Percentiles rank a stretch among this genome's conserved stretches.
These are phyloP conservation scores for Hippophae rhamnoides DNA, from an alignment of 306 rosid species.

Conservation along the genomic window DNA sequence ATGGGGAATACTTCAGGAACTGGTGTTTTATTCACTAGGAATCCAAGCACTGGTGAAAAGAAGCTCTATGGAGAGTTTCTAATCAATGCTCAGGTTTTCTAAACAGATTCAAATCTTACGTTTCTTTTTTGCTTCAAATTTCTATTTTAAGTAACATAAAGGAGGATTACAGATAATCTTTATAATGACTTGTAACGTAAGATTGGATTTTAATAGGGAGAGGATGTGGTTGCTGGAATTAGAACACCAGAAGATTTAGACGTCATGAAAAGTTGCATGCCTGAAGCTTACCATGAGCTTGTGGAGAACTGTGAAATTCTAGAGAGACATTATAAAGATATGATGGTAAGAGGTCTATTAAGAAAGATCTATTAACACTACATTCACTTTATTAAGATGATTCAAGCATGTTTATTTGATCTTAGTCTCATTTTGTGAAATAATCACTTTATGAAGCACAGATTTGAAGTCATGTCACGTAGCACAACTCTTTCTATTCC, in stretches of 20 bases:
- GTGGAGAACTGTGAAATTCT: slow-evolving; percentile 82
- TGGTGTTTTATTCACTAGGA: slow-evolving; percentile 92
- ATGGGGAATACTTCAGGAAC: slow-evolving; percentile 97
- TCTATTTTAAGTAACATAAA: not conserved
- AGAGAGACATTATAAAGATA: slow-evolving; percentile 88
- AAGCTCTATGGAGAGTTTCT: slow-evolving; percentile 94
- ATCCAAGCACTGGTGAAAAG: slow-evolving; percentile 93
- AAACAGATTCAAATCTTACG: slow-evolving; percentile 17
- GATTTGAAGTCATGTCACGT: too few relatives aligned
- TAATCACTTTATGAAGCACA: too few relatives aligned
- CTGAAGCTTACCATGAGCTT: slow-evolving; percentile 87
- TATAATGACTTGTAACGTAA: slow-evolving; percentile 14
- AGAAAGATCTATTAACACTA: slow-evolving; percentile 1
- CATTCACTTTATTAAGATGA: not conserved
- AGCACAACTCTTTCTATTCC: too few relatives aligned
- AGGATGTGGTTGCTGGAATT: slow-evolving; percentile 97
- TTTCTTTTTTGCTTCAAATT: slow-evolving; percentile 12
- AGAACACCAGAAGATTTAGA: slow-evolving; percentile 86
- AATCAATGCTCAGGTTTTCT: slow-evolving; percentile 82
- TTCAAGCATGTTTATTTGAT: not conserved
- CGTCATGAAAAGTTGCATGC: slow-evolving; percentile 75
- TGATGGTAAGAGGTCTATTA: slow-evolving; percentile 57
- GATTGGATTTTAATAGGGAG: slow-evolving; percentile 53
- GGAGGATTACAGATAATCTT: slow-evolving; percentile 7
- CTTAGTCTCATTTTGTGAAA: not conserved